Evolutionary conservation across 176 grass and related monocot species (phyloP).

Genomic region (Ampelocalamus luodianensis): DNA sequence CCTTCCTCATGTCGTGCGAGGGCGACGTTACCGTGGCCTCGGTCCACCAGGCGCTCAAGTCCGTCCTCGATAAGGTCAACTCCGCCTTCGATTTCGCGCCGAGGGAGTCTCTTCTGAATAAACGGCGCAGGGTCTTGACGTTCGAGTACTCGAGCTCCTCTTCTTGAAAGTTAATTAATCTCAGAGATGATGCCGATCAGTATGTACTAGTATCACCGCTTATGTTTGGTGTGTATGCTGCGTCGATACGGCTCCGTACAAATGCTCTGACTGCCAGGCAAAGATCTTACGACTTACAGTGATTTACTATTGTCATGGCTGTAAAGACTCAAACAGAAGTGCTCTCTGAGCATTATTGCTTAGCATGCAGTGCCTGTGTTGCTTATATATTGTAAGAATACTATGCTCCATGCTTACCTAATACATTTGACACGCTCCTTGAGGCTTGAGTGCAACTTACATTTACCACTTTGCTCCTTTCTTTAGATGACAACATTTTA

Average conservation of each 20-base stretch:
- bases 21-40: slow-evolving; percentile 34
- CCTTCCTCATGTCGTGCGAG: slow-evolving; percentile 52
- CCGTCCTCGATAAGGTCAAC: slow-evolving; percentile 60
- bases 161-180: slow-evolving; percentile 33
- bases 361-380: background rate
- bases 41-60: slow-evolving; percentile 63
- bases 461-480: background rate
- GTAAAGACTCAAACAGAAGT: background rate
- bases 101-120: slow-evolving; percentile 58
- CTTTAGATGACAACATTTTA: background rate
- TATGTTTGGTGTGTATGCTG: background rate
- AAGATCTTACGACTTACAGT: background rate
- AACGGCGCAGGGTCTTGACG: slow-evolving; percentile 58
- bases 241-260: background rate
- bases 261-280: background rate
- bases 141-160: slow-evolving; percentile 83
- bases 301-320: background rate
- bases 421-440: background rate
- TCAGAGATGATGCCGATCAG: background rate
- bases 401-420: background rate
- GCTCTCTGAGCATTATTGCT: background rate
- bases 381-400: slow-evolving; percentile 20
- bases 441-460: background rate
- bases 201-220: background rate
- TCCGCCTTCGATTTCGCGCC: slow-evolving; percentile 64